Percentiles rank a stretch among this genome's conserved stretches.
phyloP scores from a whole-genome alignment of 805 yeast species.

The Myxozyma neglecta region DNA sequence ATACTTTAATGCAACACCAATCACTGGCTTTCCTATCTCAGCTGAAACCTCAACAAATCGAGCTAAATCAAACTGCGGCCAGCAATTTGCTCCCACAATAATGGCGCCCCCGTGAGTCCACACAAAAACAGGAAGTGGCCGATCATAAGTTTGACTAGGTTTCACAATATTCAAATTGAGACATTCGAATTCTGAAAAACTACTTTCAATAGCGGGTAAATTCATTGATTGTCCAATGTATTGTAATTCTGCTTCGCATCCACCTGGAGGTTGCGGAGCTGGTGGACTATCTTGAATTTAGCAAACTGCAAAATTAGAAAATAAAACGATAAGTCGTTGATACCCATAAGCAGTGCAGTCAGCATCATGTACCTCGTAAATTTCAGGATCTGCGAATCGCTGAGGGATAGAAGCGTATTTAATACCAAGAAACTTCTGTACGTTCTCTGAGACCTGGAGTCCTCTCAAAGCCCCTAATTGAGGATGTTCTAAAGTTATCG shows the following conservation, averaged over 20 bases:
- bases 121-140: conserved; percentile 17
- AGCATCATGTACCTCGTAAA: neutral
- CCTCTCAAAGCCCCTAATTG: conserved; percentile 1
- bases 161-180: conserved; percentile 1
- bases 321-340: neutral
- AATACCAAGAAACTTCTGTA: conserved; percentile 5
- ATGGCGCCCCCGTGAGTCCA: conserved; percentile 50
- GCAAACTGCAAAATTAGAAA: neutral
- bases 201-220: neutral
- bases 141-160: neutral
- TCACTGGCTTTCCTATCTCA: conserved; percentile 38
- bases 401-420: conserved; percentile 4
- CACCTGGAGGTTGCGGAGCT: conserved; percentile 13
- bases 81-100: conserved; percentile 35
- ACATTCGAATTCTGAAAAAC: conserved; percentile 6
- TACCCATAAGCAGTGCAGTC: conserved; percentile 7
- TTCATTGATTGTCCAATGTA: conserved; percentile 4
- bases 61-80: conserved; percentile 22
- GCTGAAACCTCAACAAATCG: conserved; percentile 21
- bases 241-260: conserved; percentile 6
- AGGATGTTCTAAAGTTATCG: neutral
- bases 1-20: conserved; percentile 43
- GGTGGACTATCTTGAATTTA: conserved; percentile 1
- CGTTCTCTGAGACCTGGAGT: neutral
- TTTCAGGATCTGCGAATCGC: conserved; percentile 4